Percentiles rank a stretch among this genome's conserved stretches.
Evolutionary conservation across 208 protist species (phyloP).

Genomic region (Sergeia podlipaevii): DNA sequence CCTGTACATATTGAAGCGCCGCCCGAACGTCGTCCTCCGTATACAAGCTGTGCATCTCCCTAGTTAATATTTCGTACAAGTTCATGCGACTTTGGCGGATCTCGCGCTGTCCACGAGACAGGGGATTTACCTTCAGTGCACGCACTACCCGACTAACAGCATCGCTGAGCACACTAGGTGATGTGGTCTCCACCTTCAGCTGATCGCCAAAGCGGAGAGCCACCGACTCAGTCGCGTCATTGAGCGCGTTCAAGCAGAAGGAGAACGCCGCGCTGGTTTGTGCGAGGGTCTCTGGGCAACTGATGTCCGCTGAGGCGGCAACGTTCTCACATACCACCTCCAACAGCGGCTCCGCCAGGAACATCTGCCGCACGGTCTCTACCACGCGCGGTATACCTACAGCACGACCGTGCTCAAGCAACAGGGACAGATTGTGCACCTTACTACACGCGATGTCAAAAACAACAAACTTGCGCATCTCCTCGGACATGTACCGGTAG

Average conservation of each 20-base stretch:
- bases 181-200: background rate
- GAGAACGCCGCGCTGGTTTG: constrained; percentile 56
- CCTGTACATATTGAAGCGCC: constrained; percentile 38
- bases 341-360: constrained; percentile 62
- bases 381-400: constrained; percentile 51
- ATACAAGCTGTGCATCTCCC: constrained; percentile 57
- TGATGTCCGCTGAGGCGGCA: constrained; percentile 10
- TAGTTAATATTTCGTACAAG: constrained; percentile 35
- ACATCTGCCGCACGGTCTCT: constrained; percentile 51
- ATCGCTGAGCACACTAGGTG: constrained; percentile 44
- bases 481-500: constrained; percentile 75
- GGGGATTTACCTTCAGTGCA: constrained; percentile 18
- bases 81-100: constrained; percentile 35
- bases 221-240: constrained; percentile 35
- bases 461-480: constrained; percentile 70
- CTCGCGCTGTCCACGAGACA: constrained; percentile 38
- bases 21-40: constrained; percentile 58
- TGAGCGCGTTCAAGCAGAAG: constrained; percentile 76
- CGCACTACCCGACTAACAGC: constrained; percentile 22
- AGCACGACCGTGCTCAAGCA: constrained; percentile 47
- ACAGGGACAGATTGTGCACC: constrained; percentile 69
- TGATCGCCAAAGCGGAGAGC: background rate
- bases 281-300: constrained; percentile 31
- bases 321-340: constrained; percentile 53
- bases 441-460: constrained; percentile 82